These are phyloP conservation scores for Aegilops sharonensis DNA, from an alignment of 176 grass and related monocot species.

Conservation along the genomic window DNA sequence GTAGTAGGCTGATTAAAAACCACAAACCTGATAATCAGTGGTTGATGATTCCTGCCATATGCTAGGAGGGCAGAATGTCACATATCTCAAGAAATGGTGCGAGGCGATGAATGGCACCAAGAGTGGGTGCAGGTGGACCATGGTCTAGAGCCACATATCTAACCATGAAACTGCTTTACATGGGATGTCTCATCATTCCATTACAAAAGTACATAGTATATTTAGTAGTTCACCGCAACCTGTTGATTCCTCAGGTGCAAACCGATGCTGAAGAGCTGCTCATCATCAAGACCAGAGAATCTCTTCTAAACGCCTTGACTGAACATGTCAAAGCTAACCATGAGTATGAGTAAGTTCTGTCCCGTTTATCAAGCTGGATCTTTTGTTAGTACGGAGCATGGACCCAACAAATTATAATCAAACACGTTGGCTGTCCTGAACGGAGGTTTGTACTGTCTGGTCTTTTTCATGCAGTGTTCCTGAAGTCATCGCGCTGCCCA, in stretches of 20 bases:
- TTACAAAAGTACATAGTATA: background rate
- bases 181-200: background rate
- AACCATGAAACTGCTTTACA: background rate
- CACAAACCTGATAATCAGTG: too few species aligned
- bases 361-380: background rate
- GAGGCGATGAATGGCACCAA: too few species aligned
- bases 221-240: background rate
- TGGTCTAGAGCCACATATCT: too few species aligned
- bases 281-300: conserved; percentile 92
- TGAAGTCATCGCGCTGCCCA: conserved; percentile 83
- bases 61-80: too few species aligned
- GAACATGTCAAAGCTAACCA: conserved; percentile 93
- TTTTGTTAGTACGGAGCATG: background rate
- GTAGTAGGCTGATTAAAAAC: too few species aligned
- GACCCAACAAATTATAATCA: background rate
- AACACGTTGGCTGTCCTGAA: background rate
- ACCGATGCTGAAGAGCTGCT: conserved; percentile 77
- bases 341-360: conserved; percentile 82
- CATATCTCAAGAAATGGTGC: too few species aligned
- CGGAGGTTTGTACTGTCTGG: background rate
- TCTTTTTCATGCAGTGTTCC: conserved; percentile 55
- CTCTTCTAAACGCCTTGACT: conserved; percentile 73
- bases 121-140: too few species aligned
- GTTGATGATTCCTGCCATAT: too few species aligned
- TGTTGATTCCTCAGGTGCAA: conserved; percentile 58